Base-by-base conservation (phyloP, 1,284 basidiomycete genomes). In the Trichosporon sp. region DNA sequence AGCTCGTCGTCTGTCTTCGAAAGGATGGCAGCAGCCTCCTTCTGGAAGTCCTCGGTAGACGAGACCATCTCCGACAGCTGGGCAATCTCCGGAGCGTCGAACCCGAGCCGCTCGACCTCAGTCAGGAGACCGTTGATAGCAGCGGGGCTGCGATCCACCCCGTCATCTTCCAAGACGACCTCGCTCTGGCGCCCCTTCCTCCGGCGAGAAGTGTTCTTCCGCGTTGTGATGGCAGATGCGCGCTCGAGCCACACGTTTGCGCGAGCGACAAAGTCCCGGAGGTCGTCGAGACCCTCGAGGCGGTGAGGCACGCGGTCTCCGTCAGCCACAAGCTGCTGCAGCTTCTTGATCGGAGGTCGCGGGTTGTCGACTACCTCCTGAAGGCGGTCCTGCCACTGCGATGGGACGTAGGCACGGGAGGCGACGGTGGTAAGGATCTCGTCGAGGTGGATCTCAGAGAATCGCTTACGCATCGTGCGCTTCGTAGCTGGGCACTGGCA, bases 251-350 rank as follows among this genome's bases (percentile, higher is more conserved):
- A 96, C 73, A 91, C 90, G 76, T 90, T 92, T 31, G 92, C 94
- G 71, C 89, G 88, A 54, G 84, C 87, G 67, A 97, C 91, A 79
- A 93, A 94, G 79, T 89, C 91, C 65, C 90, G 88, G 63, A 98
- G 87, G 64, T 89, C 85, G 21, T 85, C 84, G 65, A 96, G 86
- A 80, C 95, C 93, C 1, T 89, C 87, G 19, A 97, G 87, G 31
- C 87, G 86, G 78, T 90, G 89, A 65, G 89, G 90, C 79, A 96
- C 93, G 70, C 90, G 90, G 76, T 97, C 94, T 21, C 92, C 95
- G 80, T 98, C 95, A 0, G 91, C 88, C 31, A 94, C 86, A 16
- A 96, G 85, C 5, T 91, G 89, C 37, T 91, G 89, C 69, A 98
- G 87, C 37, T 88, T 88, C 71, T 92, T 91, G 68, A 96, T 87